Conservation (phyloP, 2,329 filamentous ascomycete species). For the Phyllosticta citrichinensis region DNA sequence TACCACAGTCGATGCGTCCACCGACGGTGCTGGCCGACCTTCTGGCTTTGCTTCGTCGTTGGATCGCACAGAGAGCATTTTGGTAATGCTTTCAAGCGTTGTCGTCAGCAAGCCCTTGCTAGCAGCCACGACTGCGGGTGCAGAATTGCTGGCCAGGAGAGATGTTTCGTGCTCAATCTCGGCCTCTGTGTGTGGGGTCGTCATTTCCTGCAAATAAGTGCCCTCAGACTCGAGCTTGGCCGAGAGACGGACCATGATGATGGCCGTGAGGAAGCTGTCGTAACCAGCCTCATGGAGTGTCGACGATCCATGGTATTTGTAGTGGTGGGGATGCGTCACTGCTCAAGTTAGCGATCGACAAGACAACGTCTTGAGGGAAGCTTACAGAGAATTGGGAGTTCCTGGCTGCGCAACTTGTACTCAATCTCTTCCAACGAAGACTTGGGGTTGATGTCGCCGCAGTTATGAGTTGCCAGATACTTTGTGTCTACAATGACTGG, state of each 20-base stretch:
- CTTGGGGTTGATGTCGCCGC: conserved; percentile 41
- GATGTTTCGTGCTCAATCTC: not conserved
- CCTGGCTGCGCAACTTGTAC: conserved; percentile 29
- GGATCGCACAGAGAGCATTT: not conserved
- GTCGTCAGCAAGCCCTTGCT: not conserved
- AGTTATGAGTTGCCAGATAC: conserved; percentile 50
- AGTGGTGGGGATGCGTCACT: conserved; percentile 24
- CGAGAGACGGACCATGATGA: conserved; percentile 47
- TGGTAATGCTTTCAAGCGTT: not conserved
- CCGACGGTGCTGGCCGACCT: not conserved
- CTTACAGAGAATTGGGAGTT: conserved; percentile 33
- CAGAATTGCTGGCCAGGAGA: not conserved
- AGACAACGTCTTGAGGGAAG: not conserved
- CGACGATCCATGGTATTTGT: conserved; percentile 32
- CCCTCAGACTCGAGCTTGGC: conserved; percentile 38
- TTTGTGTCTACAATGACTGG: conserved; percentile 53
- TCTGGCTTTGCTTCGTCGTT: not conserved
- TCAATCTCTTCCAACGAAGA: conserved; percentile 41
- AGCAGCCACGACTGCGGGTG: not conserved
- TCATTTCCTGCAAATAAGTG: conserved; percentile 19
- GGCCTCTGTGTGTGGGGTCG: not conserved
- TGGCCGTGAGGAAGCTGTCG: conserved; percentile 51
- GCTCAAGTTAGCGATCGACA: not conserved
- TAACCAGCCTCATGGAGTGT: conserved; percentile 53
- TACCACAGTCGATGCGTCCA: not conserved